Evolutionary conservation across 139 green algal species (phyloP).

Genomic region (Edaphochlamys debaryana): DNA sequence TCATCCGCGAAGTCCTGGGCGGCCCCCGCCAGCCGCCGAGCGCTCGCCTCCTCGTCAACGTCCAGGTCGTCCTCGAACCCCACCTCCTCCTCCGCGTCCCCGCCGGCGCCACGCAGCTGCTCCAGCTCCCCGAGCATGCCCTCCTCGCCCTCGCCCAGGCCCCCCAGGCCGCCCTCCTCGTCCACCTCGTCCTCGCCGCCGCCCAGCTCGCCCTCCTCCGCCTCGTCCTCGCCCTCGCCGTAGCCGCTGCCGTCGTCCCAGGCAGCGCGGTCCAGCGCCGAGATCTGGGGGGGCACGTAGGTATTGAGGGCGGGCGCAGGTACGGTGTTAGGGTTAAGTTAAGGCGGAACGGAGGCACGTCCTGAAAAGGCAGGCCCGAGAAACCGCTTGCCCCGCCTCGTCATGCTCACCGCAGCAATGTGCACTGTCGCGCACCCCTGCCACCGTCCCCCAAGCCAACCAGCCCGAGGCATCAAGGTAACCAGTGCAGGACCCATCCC

Average conservation of each 20-base stretch:
- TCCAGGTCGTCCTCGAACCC: not conserved
- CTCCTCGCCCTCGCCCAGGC: not conserved
- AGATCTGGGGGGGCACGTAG: no score
- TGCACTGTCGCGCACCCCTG: no score
- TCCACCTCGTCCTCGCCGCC: not conserved
- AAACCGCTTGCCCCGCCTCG: no score
- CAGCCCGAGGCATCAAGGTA: not conserved
- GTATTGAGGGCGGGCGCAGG: no score
- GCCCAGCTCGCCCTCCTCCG: not conserved
- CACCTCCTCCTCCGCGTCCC: slow-evolving; percentile 4
- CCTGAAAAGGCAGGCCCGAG: no score
- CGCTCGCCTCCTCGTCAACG: slow-evolving; percentile 14
- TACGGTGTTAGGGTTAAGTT: no score
- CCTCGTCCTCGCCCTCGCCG: not conserved
- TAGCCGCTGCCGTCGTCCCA: not conserved
- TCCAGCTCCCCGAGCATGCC: slow-evolving; percentile 39
- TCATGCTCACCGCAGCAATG: not conserved
- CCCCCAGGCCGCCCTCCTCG: not conserved
- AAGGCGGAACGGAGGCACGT: no score
- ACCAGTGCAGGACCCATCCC: no score
- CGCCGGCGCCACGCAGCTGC: not conserved
- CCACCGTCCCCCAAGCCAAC: not conserved
- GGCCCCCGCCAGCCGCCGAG: not conserved
- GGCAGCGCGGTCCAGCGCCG: not conserved
- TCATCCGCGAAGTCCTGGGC: no score